Evolutionary conservation across 2,329 filamentous ascomycete species (phyloP), one percentile per base, ranked within the genome.

Genomic region (Cercospora nicotianae): DNA sequence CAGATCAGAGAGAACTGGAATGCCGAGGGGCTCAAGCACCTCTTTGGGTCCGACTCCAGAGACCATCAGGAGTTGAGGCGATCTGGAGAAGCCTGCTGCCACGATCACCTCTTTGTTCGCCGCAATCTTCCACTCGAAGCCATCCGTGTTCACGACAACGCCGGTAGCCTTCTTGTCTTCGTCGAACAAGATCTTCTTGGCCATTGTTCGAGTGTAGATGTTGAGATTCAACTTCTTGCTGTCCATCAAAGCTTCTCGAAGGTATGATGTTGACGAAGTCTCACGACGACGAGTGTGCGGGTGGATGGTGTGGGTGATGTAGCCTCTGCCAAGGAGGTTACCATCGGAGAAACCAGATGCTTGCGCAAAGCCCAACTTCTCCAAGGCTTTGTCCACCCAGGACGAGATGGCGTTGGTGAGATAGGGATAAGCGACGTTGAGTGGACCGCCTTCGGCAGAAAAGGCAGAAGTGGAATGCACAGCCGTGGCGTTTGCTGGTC

Each of bases 71-170:
- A 78, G 72, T 63, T 83, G 81, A 0, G 81, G 82, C 1, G 79
- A 81, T 42, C 81, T 79, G 67, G 82, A 81, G 1, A 77, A 75
- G 20, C 81, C 82, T 0, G 80, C 81, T 0, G 81, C 81, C 0
- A 83, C 65, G 28, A 84, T 81, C 26, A 83, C 79, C 69, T 83
- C 81, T 48, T 80, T 79, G 12, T 73, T 76, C 1, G 80, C 79
- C 0, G 65, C 64, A 33, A 69, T 42, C 18, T 36, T 31, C 42
- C 28, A 70, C n/a, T 20, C 5, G 23, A 16, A 33, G 18, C 39
- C 28, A 18, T 59, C 51, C 57, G 20, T 65, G 2, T 51, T 33
- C 3, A 74, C 72, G 64, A 71, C 18, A 33, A 75, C 69, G 12
- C 73, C 68, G 1, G 64, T 74, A 18, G 78, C 77, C 6, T 64